Evolutionary conservation across 2,329 filamentous ascomycete species (phyloP).

Genomic region (Lasiodiplodia sp.): DNA sequence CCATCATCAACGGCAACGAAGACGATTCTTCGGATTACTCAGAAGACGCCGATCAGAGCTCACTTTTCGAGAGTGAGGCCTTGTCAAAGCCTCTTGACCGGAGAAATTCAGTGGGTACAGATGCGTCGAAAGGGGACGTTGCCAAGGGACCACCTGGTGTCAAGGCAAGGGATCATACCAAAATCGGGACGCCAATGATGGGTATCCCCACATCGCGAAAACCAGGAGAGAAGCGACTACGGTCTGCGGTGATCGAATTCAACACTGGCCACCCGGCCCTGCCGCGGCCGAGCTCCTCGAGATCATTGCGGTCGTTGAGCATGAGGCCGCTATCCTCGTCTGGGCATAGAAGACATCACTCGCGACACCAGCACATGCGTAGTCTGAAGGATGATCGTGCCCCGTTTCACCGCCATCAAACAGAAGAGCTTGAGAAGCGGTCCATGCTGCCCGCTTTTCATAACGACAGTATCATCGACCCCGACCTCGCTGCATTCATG

Average conservation of each 20-base stretch:
- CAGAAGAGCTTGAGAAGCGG: conserved; percentile 71
- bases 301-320: conserved; percentile 79
- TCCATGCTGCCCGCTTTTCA: conserved; percentile 88
- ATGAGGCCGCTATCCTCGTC: conserved; percentile 79
- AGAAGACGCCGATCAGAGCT: conserved; percentile 73
- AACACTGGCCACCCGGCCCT: conserved; percentile 75
- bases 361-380: conserved; percentile 82
- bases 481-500: conserved; percentile 92
- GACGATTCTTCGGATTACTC: conserved; percentile 94
- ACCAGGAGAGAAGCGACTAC: conserved; percentile 76
- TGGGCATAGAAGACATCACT: conserved; percentile 83
- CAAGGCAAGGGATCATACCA: conserved; percentile 46
- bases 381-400: conserved; percentile 86
- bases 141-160: conserved; percentile 10
- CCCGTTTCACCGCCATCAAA: conserved; percentile 80
- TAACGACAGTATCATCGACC: conserved; percentile 97
- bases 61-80: conserved; percentile 56
- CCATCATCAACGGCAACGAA: conserved; percentile 87
- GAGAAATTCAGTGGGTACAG: conserved; percentile 33
- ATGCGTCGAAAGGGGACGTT: conserved; percentile 33
- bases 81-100: conserved; percentile 22
- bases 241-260: conserved; percentile 89
- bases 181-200: conserved; percentile 65
- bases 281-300: conserved; percentile 89
- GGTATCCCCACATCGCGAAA: conserved; percentile 70